Percentiles rank a stretch among this genome's conserved stretches.
Evolutionary conservation across 345 rosid genomes (phyloP).

Genomic region (Psidium friedrichsthalianum): DNA sequence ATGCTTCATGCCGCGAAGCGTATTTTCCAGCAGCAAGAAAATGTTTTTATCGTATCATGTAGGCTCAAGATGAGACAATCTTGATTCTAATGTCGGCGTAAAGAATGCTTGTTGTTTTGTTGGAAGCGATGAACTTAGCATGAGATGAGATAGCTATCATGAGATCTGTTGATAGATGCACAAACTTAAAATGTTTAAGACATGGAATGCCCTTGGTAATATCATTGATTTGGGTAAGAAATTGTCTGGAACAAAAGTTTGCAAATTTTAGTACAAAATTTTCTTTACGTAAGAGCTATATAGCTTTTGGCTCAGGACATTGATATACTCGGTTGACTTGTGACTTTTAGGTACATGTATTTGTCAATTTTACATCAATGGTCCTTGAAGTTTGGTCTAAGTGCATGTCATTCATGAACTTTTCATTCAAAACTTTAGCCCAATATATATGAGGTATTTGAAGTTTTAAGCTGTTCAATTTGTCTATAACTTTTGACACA

Average conservation of each 20-base stretch:
- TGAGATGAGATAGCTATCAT: not conserved
- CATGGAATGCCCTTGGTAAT: not conserved
- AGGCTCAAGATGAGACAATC: not conserved
- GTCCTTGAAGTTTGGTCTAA: not conserved
- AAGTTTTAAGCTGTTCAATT: not conserved
- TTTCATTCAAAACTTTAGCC: too few species aligned
- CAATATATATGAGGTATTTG: too few species aligned
- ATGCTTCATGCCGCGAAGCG: not conserved
- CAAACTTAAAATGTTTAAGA: not conserved
- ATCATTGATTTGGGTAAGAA: not conserved
- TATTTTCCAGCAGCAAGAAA: not conserved
- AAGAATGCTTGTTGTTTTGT: not conserved
- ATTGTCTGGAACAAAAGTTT: not conserved
- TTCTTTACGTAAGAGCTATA: not conserved
- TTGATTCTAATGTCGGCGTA: not conserved
- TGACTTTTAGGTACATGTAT: not conserved
- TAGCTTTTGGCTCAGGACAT: not conserved
- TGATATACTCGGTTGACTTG: not conserved
- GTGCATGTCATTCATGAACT: not conserved
- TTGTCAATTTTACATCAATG: not conserved
- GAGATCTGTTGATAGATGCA: not conserved
- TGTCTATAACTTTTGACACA: not conserved
- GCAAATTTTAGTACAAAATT: not conserved
- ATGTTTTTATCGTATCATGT: not conserved
- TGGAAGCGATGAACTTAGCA: not conserved